phyloP scores from a whole-genome alignment of 2,329 filamentous ascomycete species.

The Alternaria alternata region DNA sequence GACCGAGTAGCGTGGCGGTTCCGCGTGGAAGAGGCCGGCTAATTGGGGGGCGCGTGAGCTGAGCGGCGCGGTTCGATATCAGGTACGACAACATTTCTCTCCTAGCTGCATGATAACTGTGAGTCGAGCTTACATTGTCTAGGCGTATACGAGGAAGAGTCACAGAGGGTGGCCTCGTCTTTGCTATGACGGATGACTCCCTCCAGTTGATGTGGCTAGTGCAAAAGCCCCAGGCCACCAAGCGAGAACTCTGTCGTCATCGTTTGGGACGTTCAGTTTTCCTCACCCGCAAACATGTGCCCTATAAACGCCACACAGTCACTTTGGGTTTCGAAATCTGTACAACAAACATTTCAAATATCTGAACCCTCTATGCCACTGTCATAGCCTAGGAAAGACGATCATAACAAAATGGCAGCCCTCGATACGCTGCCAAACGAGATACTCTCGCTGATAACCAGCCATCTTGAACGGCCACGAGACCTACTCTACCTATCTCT shows the following conservation, averaged over 20 bases:
- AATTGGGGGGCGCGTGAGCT: not conserved
- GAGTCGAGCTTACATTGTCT: not conserved
- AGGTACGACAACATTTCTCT: not conserved
- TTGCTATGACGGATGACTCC: not conserved
- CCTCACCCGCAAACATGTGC: constrained; percentile 12
- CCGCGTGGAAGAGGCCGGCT: not conserved
- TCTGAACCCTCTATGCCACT: not conserved
- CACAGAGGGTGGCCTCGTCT: not conserved
- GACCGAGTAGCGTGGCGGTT: constrained; percentile 5
- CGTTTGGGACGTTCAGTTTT: constrained; percentile 20
- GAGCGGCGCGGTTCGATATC: not conserved
- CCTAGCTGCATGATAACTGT: not conserved
- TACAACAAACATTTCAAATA: not conserved
- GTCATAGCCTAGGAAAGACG: not conserved
- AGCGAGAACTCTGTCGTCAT: constrained; percentile 32
- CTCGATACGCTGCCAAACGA: constrained; percentile 44
- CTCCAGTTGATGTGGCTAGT: constrained; percentile 11
- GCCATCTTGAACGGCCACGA: constrained; percentile 38
- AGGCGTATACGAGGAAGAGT: constrained; percentile 3
- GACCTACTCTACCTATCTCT: constrained; percentile 39
- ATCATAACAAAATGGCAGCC: constrained; percentile 24
- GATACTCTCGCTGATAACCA: constrained; percentile 42
- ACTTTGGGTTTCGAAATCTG: not conserved
- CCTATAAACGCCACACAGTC: constrained; percentile 2
- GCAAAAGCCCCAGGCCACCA: constrained; percentile 7